Base-by-base conservation (phyloP, 2,329 filamentous ascomycete species). In the Penicillium sp. region DNA sequence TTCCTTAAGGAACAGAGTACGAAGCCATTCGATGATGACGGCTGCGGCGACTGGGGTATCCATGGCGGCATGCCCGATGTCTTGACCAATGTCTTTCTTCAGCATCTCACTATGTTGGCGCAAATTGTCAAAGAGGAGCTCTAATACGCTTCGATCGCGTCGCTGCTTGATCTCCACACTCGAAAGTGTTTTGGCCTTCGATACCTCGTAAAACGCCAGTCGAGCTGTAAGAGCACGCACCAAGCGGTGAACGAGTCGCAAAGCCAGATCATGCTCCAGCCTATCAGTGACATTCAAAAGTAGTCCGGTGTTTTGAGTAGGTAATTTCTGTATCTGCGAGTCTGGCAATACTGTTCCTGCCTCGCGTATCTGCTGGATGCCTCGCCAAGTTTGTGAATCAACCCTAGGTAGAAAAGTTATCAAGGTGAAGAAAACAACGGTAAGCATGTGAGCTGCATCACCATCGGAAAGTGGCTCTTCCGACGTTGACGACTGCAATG, bases 1-100 rank as follows among this genome's bases (percentile, higher is more conserved):
- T 60, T 90, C 85, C 55, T 86, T 84, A 46, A 95, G 74, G 65
- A 96, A 82, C 1, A 94, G 81, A 0, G 87, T 85, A 58, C 88
- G 68, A 30, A 78, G 65, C 74, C 74, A 77, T 58, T 77, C 74
- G 20, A 75, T 64, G 26, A 75, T 70, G 14, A 77, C 60, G 14
- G 69, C 67, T 8, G 69, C 61, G 5, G 68, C 61, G 30, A 64
- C 66, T 7, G 61, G 59, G 18, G 61, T 65, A 20, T 53, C 40
- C n/a, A 62, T 63, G 23, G 47, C 33, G 16, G 59, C 55, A 35
- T 35, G 38, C n/a, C 28, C 20, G 5, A 9, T 3, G 24, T 57
- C 43, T 28, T 45, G 14, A 8, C 60, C 53, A 7, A 59, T 30
- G 20, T 42, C 47, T n/a, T 47, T 55, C 20, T 61, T 50, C 5